Conservation (phyloP, 768 basidiomycete species). For the Mycena galericulata region DNA sequence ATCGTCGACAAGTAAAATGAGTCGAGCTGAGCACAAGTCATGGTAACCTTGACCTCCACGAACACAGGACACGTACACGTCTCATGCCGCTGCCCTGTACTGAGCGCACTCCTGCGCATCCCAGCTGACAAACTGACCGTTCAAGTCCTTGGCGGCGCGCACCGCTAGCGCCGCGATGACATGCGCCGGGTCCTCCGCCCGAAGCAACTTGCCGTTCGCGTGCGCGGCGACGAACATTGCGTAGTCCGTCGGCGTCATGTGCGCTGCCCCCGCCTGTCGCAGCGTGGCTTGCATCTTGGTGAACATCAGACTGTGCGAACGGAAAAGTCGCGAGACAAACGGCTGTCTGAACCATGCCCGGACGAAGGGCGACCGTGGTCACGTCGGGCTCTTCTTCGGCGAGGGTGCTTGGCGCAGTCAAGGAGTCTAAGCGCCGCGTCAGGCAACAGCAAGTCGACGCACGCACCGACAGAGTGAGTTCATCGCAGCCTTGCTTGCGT, state of each 20-base stretch:
- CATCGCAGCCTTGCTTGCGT: constrained; percentile 89
- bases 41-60: too few species aligned
- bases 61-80: constrained; percentile 1
- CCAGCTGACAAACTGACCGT: constrained; percentile 87
- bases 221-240: constrained; percentile 68
- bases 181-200: constrained; percentile 79
- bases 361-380: constrained; percentile 81
- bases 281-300: constrained; percentile 77
- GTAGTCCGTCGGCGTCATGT: constrained; percentile 69
- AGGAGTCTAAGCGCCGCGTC: not conserved
- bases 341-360: constrained; percentile 88
- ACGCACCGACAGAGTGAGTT: constrained; percentile 84
- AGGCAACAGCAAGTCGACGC: not conserved
- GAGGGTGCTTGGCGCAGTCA: constrained; percentile 68
- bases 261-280: constrained; percentile 59
- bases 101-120: constrained; percentile 74
- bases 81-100: constrained; percentile 49
- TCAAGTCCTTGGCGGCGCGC: constrained; percentile 69
- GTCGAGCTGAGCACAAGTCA: too few species aligned
- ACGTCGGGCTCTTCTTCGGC: constrained; percentile 87
- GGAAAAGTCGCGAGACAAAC: constrained; percentile 55
- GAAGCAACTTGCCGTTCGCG: constrained; percentile 76
- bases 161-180: constrained; percentile 84
- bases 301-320: not conserved
- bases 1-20: too few species aligned